Evolutionary conservation across 2,329 filamentous ascomycete species (phyloP), one percentile per base, ranked within the genome.

Genomic region (Aspergillus pseudoterreus): DNA sequence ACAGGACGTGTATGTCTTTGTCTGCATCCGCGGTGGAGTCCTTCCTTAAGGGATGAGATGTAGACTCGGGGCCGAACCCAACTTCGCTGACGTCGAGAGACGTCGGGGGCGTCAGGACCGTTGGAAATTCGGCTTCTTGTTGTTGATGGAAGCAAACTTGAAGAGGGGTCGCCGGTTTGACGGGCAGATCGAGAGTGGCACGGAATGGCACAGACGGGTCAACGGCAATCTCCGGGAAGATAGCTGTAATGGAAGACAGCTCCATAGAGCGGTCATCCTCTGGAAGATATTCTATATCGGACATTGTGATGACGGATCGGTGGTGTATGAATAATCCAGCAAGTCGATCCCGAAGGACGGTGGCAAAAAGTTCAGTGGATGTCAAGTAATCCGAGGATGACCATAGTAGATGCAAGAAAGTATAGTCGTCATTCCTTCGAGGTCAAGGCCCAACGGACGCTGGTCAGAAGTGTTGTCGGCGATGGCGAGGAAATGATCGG

Each of bases 261-360:
- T 86, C 83, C 58, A 83, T 76, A 27, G 75, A 73, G 55, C 83
- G 78, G 58, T 85, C 82, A 62, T 85, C 82, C 11, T 80, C 76
- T 10, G 51, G 49, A 19, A 61, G 51, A 17, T 52, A 50, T 14
- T 62, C 60, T 47, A 65, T 59, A 57, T 74, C 72, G 45, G 69
- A 64, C 72, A 75, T 73, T 15, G 43, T 55, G 45, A 38, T 21
- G 35, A 11, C 19, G 39, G 17, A 2, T 19, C 39, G 17, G 35
- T 17, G 22, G 35, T 11, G 30, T 27, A 24, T n/a, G 49, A 17
- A 15, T 6, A 50, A 30, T 45, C 45, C 47, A 38, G 52, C 41
- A 17, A 50, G 50, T 33, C 46, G 43, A 39, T 33, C 49, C 43
- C 22, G 43, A 36, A 15, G 9, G 15, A 47, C 14, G 41, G 39